Base-by-base conservation (phyloP, 1,284 basidiomycete genomes). In the Gymnopus androsaceus region DNA sequence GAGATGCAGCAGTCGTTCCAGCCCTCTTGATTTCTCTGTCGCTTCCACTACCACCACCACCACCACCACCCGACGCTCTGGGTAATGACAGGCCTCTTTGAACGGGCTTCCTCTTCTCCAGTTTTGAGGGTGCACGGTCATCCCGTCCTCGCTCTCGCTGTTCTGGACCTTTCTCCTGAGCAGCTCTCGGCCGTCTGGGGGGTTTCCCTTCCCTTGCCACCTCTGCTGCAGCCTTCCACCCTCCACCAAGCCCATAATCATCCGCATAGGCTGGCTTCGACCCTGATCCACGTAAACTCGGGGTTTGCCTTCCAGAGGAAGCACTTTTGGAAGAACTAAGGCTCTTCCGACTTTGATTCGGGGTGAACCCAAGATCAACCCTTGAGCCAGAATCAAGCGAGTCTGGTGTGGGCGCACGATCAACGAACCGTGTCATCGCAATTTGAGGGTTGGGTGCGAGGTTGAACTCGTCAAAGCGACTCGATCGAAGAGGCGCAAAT, bases 401-500 rank as follows among this genome's bases (percentile, higher is more conserved):
- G 15, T 50, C 48, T 2, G 48, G 48, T 9, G 48, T 50, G 12
- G 34, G 17, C 15, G 21, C 27, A 38, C 48, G 34, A 15, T 50
- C 48, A 9, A 38, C 12, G 19, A 50, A 19, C 21, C 36, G 25
- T 27, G 27, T 38, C 8, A 42, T 12, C 9, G 21, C 15, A 12
- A 45, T 34, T 23, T 38, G 17, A 19, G 17, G 31, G 25, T 53
- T 46, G 1, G 51, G 41, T 37, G 42, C 31, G 2, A 53, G 42
- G 21, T 53, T 53, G 41, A 45, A 53, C 33, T 46, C 51, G 12
- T 53, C 41, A 25, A 53, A 53, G 23, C 51, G 41, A 12, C 42
- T 45, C 1, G 51, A 45, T 25, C 51, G 51, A 25, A 53, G 41
- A 11, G 51, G 51, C 12, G 51, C 51, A 21, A 53, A 53, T 37